phyloP scores from a whole-genome alignment of 177 flowering plant species.

The Vitis hybrid region DNA sequence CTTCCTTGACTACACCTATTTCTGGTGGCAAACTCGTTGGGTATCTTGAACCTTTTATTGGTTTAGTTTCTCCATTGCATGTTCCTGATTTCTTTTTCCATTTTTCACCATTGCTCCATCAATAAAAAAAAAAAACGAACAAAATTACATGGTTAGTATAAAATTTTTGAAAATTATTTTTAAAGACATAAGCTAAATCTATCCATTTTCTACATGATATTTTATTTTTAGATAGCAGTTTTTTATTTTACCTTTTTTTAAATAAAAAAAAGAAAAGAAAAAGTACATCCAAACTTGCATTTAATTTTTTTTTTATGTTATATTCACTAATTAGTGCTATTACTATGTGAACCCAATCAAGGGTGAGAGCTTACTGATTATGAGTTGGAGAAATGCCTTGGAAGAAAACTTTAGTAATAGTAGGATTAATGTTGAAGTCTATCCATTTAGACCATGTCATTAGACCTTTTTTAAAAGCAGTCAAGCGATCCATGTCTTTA shows the following conservation, averaged over 20 bases:
- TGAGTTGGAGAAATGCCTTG: slow-evolving; percentile 36
- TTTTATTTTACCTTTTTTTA: too few species aligned
- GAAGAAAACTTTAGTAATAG: slow-evolving; percentile 25
- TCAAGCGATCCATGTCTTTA: slow-evolving; percentile 31
- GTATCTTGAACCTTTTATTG: slow-evolving; percentile 24
- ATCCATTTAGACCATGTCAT: slow-evolving; percentile 36
- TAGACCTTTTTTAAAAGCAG: slow-evolving; percentile 23
- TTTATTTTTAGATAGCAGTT: too few species aligned
- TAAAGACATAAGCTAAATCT: too few species aligned
- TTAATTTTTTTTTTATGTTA: too few species aligned
- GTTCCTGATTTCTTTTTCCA: slow-evolving; percentile 14
- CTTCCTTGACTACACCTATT: slow-evolving; percentile 19
- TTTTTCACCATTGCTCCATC: slow-evolving; percentile 12
- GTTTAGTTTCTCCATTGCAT: slow-evolving; percentile 30
- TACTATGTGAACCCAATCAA: background rate
- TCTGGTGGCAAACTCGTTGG: slow-evolving; percentile 19
- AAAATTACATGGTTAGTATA: too few species aligned
- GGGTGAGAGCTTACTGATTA: slow-evolving; percentile 16
- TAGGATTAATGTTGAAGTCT: slow-evolving; percentile 13
- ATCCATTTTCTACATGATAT: too few species aligned
- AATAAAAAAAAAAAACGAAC: too few species aligned
- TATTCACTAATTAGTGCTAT: too few species aligned
- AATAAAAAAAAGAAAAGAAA: too few species aligned
- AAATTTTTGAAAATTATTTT: too few species aligned
- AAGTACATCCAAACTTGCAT: too few species aligned